Conservation (phyloP, 192 early-diverging fungal species). For the Funneliformis geosporum region DNA sequence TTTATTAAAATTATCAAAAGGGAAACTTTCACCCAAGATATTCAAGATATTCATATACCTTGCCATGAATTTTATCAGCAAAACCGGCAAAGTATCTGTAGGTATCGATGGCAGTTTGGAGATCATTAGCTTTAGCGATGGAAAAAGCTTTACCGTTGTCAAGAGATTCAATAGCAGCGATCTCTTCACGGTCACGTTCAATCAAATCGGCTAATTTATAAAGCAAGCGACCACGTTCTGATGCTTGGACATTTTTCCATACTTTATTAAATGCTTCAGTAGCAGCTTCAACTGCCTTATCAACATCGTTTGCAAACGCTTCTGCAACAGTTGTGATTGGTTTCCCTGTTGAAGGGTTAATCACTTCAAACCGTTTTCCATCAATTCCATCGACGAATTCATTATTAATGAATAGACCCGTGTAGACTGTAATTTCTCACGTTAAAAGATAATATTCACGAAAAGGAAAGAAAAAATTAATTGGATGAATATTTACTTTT, state of each 20-base stretch:
- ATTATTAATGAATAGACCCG: slow-evolving; percentile 71
- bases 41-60: slow-evolving; percentile 24
- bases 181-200: slow-evolving; percentile 47
- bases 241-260: slow-evolving; percentile 55
- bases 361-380: slow-evolving; percentile 53
- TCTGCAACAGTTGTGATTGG: slow-evolving; percentile 48
- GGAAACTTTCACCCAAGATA: no score
- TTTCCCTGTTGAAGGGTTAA: slow-evolving; percentile 64
- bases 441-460: no score
- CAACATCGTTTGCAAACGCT: slow-evolving; percentile 42
- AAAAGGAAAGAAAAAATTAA: no score
- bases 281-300: slow-evolving; percentile 65
- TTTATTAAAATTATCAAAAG: no score
- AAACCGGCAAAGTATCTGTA: slow-evolving; percentile 79
- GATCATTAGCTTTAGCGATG: slow-evolving; percentile 60
- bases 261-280: slow-evolving; percentile 46
- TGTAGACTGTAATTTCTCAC: slow-evolving; percentile 37
- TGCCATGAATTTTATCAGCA: slow-evolving; percentile 62
- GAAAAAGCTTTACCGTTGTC: slow-evolving; percentile 79
- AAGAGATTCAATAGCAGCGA: slow-evolving; percentile 64
- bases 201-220: slow-evolving; percentile 60
- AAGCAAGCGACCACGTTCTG: slow-evolving; percentile 56
- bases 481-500: neutral
- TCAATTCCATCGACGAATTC: slow-evolving; percentile 52
- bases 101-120: slow-evolving; percentile 58